A percentile compares a stretch with the other conserved stretches of the same genome.
phyloP scores from a whole-genome alignment of 1,139 yeast species.

The Candida glucosophila region DNA sequence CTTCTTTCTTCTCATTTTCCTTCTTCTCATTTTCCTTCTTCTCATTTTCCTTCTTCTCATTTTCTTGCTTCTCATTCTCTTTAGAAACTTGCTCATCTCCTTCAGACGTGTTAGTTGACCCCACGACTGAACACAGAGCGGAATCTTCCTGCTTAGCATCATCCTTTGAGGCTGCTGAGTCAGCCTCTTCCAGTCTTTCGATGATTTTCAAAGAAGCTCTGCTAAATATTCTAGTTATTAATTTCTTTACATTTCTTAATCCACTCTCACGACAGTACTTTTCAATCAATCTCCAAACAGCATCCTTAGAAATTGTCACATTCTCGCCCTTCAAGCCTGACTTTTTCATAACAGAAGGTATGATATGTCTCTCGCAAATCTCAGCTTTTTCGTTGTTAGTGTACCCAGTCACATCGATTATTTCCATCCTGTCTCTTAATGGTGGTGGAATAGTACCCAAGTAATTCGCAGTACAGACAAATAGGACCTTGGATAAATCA shows the following conservation, averaged over 20 bases:
- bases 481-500: slow-evolving; percentile 83
- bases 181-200: slow-evolving; percentile 38
- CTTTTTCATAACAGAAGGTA: slow-evolving; percentile 74
- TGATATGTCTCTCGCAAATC: slow-evolving; percentile 80
- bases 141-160: slow-evolving; percentile 7
- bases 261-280: slow-evolving; percentile 95
- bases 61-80: slow-evolving; percentile 1
- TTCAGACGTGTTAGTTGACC: too few species aligned
- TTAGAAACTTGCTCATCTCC: slow-evolving; percentile 4
- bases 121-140: slow-evolving; percentile 1
- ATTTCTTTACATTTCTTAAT: slow-evolving; percentile 83
- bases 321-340: slow-evolving; percentile 72
- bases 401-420: slow-evolving; percentile 88
- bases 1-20: slow-evolving; percentile 2
- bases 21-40: slow-evolving; percentile 6
- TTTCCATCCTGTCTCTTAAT: slow-evolving; percentile 93
- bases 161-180: slow-evolving; percentile 3
- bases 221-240: slow-evolving; percentile 83
- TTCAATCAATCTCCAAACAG: slow-evolving; percentile 65
- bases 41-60: slow-evolving; percentile 1
- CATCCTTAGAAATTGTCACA: slow-evolving; percentile 58
- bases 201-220: slow-evolving; percentile 84
- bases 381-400: slow-evolving; percentile 88
- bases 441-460: slow-evolving; percentile 91
- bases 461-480: slow-evolving; percentile 92